A percentile compares a stretch with the other conserved stretches of the same genome.
Evolutionary conservation across 148 eudicot genomes (phyloP).

Genomic region (Chenopodium formosanum): DNA sequence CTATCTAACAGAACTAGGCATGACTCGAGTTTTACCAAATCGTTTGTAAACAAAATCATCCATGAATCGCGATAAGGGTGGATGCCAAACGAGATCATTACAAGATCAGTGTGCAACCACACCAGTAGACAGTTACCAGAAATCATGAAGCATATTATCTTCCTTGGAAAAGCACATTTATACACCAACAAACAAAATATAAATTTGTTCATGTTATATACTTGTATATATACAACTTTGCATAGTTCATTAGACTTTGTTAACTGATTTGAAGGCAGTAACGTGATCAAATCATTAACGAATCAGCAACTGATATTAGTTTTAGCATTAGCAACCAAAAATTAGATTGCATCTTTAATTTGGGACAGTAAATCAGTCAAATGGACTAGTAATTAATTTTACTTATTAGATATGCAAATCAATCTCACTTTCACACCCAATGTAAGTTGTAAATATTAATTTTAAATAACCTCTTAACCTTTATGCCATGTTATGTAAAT

Average conservation of each 20-base stretch:
- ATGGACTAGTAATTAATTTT: not conserved
- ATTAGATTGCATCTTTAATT: not conserved
- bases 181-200: not conserved
- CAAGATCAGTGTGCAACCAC: conserved; percentile 21
- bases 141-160: not conserved
- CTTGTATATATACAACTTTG: not conserved
- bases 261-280: not conserved
- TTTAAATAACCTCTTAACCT: too few species aligned
- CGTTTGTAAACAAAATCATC: too few species aligned
- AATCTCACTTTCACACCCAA: not conserved
- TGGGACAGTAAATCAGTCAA: not conserved
- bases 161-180: not conserved
- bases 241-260: not conserved
- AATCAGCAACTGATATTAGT: conserved; percentile 12
- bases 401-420: not conserved
- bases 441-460: too few species aligned
- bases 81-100: not conserved
- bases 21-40: not conserved
- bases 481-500: too few species aligned
- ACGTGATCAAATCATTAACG: conserved; percentile 8
- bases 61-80: not conserved
- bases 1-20: not conserved
- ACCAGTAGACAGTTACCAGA: conserved; percentile 9
- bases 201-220: too few species aligned
- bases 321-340: not conserved